A percentile compares a stretch with the other conserved stretches of the same genome.
Conservation (phyloP, 108 stramenopile species). For the Nitzschia sp. region DNA sequence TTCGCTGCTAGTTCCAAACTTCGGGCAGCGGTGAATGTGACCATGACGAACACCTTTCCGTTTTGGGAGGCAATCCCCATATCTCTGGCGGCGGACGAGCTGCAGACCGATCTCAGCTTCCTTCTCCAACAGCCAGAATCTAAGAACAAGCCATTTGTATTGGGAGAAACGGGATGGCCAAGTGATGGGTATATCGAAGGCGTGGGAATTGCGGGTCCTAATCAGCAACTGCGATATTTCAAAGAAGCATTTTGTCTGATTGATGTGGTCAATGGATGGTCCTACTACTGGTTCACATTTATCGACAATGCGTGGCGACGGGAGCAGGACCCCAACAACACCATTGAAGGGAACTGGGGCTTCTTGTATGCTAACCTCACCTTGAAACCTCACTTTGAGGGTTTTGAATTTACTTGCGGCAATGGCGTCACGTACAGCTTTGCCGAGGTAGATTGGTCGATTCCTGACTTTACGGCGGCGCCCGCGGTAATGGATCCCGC, state of each 20-base stretch:
- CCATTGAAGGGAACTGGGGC: constrained; percentile 44
- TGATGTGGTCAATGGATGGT: constrained; percentile 22
- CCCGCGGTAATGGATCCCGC: constrained; percentile 5
- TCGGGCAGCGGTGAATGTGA: constrained; percentile 23
- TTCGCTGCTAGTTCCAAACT: constrained; percentile 8
- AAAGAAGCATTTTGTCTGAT: constrained; percentile 27
- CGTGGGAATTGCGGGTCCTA: constrained; percentile 27
- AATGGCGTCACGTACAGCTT: constrained; percentile 25
- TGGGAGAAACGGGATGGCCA: constrained; percentile 51
- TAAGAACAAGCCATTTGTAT: constrained; percentile 16
- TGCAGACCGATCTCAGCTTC: constrained; percentile 22
- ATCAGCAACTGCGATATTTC: constrained; percentile 26
- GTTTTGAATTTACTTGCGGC: constrained; percentile 22
- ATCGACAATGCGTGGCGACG: constrained; percentile 40
- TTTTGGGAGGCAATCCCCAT: constrained; percentile 38
- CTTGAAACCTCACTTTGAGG: constrained; percentile 28
- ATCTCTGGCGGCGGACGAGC: constrained; percentile 11
- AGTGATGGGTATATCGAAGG: constrained; percentile 27
- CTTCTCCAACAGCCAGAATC: constrained; percentile 17
- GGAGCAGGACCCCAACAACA: constrained; percentile 31
- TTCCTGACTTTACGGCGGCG: not conserved
- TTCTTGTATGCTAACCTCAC: constrained; percentile 26
- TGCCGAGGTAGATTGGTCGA: constrained; percentile 32
- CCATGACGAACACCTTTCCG: constrained; percentile 33
- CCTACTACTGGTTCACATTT: constrained; percentile 38